These are phyloP conservation scores for Corynascus novoguineensis DNA, from an alignment of 495 filamentous ascomycete species.

Conservation along the genomic window DNA sequence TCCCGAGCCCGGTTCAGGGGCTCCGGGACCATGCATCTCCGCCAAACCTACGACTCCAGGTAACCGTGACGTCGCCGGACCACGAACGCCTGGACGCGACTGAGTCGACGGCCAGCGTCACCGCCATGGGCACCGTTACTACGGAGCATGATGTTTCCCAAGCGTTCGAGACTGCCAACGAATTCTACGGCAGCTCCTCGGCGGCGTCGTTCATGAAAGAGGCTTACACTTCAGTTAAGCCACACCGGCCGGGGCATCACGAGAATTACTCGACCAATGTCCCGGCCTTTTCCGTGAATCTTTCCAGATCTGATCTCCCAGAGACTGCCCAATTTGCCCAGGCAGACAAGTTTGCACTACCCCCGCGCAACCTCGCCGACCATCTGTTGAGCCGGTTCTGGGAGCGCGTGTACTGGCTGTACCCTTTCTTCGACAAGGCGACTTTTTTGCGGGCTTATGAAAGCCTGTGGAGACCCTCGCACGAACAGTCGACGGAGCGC, in stretches of 20 bases:
- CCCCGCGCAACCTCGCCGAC: conserved; percentile 42
- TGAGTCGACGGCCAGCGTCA: conserved; percentile 29
- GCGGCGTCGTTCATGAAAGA: conserved; percentile 42
- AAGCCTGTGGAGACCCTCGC: conserved; percentile 35
- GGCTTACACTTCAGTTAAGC: conserved; percentile 30
- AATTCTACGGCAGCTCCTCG: conserved; percentile 43
- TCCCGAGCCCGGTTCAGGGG: background rate
- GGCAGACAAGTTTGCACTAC: conserved; percentile 26
- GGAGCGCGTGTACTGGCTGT: conserved; percentile 38
- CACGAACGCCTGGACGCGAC: conserved; percentile 9
- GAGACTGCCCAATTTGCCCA: conserved; percentile 2
- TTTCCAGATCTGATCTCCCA: background rate
- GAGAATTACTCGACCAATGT: background rate
- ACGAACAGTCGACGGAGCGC: conserved; percentile 18
- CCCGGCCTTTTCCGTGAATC: background rate
- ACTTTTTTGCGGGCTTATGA: conserved; percentile 41
- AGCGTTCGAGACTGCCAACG: conserved; percentile 27
- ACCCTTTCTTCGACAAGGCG: conserved; percentile 44
- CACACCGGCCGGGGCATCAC: background rate
- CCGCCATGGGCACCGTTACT: conserved; percentile 34
- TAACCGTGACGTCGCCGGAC: background rate
- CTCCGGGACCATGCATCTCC: background rate
- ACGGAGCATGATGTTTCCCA: conserved; percentile 25
- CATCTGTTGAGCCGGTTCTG: conserved; percentile 41
- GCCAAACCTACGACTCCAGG: background rate